Evolutionary conservation across 768 basidiomycete genomes (phyloP), one percentile per base, ranked within the genome.

Genomic region (Mycena belliarum): DNA sequence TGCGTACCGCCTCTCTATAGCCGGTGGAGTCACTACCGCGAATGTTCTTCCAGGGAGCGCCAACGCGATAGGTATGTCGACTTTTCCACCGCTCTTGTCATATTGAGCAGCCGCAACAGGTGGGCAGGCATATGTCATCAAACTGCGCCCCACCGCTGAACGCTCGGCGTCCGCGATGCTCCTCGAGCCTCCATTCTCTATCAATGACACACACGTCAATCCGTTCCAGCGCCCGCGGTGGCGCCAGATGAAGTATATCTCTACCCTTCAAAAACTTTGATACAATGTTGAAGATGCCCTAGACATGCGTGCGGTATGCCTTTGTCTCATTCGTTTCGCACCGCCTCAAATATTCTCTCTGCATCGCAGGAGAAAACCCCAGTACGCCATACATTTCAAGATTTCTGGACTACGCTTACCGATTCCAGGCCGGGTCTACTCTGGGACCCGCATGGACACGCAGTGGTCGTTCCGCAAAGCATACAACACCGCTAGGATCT

Each of bases 51-150:
- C 91, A 1, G 91, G 90, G 0, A 84, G 81, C 47, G 82, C 78
- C 1, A 72, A 82, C 56, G 83, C 82, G 18, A 88, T 88, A 12
- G 86, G 85, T 84, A 52, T 12, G 63, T 44, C n/a, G n/a, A n/a
- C n/a, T n/a, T n/a, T n/a, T n/a, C n/a, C n/a, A n/a, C n/a, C n/a
- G n/a, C n/a, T n/a, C n/a, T n/a, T n/a, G n/a, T n/a, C n/a, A n/a
- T n/a, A n/a, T n/a, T n/a, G n/a, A n/a, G n/a, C n/a, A n/a, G n/a
- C n/a, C n/a, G n/a, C n/a, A n/a, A n/a, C 53, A 28, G 8, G 38
- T 84, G 91, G 91, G 20, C 89, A 91, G 65, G 87, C 88, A 0
- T 91, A 89, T 67, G 75, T 84, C 4, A 89, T 93, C 66, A 93
- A 93, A 68, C 69, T 89, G 4, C 79, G 92, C 24, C 76, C 78